Base-by-base conservation (phyloP, 164 flowering plant genomes). In the Vitis amurensis region DNA sequence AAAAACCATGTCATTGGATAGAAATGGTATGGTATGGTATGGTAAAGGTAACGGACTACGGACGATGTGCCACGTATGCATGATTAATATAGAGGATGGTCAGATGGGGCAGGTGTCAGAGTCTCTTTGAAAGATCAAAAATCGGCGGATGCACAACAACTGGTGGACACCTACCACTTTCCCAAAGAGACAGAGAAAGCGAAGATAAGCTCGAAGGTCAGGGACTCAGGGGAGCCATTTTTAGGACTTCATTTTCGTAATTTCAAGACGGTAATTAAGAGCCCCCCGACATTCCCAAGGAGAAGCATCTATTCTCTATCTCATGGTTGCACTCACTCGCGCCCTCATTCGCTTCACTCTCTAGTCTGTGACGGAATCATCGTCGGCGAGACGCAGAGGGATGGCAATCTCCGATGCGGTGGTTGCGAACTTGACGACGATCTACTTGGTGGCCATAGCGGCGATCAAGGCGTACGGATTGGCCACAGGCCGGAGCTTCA, bases 331-430 rank as follows among this genome's bases (percentile, higher is more conserved):
- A 23, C 27, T 23, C 27, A 23, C 27, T 23, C 27, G 27, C 27
- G 27, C 27, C 53, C 14, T 4, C 1, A 47, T 68, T 50, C 48
- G 23, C 9, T 37, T 52, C 58, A 14, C 51, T 15, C 44, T 37
- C 44, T 37, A 37, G 44, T 37, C 44, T 19, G 16, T 6, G 19
- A 19, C 59, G 23, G 9, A 52, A 64, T 2, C 31, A 58, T 9
- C 72, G 30, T 3, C 59, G 11, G 10, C 48, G 11, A 10, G 0
- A 1, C 56, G 8, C 47, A 23, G 15, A 50, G 66, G 58, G 61
- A 87, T 81, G 91, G 84, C 87, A 71, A 63, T 90, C 12, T 88
- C 88, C 11, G 92, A 88, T 68, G 77, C 81, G 55, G 89, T 90
- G 67, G 85, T 77, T 15, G 82, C 80, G 61, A 87, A 88, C 68